Percentiles rank a stretch among this genome's conserved stretches.
Evolutionary conservation across 441 rosid species (phyloP).

Genomic region (Pelargonium citronellum): DNA sequence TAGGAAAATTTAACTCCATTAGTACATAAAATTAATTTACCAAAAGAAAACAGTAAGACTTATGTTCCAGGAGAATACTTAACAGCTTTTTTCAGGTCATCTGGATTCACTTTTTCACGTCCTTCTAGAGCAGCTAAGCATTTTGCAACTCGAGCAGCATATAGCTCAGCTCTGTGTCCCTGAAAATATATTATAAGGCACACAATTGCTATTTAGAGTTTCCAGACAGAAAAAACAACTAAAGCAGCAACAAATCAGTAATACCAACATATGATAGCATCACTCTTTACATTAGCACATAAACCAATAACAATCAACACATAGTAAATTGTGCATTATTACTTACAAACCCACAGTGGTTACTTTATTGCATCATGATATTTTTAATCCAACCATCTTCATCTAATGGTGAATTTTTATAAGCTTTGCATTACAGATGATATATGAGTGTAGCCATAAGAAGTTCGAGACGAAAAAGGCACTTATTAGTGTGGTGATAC

Average conservation of each 20-base stretch:
- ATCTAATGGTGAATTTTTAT: too few relatives aligned
- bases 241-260: not conserved
- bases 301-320: not conserved
- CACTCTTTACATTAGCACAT: not conserved
- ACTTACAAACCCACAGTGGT: too few relatives aligned
- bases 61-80: conserved; percentile 38
- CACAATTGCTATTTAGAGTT: conserved; percentile 4
- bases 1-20: too few relatives aligned
- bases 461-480: too few relatives aligned
- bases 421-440: too few relatives aligned
- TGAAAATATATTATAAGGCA: conserved; percentile 29
- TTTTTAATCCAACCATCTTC: too few relatives aligned
- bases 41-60: conserved; percentile 2
- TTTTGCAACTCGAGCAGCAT: conserved; percentile 94
- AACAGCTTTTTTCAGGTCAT: conserved; percentile 96
- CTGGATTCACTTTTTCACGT: conserved; percentile 84
- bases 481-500: too few relatives aligned
- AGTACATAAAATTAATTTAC: not conserved
- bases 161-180: conserved; percentile 98
- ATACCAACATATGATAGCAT: not conserved
- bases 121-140: conserved; percentile 97
- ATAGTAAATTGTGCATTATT: too few relatives aligned
- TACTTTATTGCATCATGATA: too few relatives aligned
- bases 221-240: conserved; percentile 1
- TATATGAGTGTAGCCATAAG: too few relatives aligned